Conservation (phyloP, 371 early-diverging fungal genomes). For the Dichotomocladium elegans region DNA sequence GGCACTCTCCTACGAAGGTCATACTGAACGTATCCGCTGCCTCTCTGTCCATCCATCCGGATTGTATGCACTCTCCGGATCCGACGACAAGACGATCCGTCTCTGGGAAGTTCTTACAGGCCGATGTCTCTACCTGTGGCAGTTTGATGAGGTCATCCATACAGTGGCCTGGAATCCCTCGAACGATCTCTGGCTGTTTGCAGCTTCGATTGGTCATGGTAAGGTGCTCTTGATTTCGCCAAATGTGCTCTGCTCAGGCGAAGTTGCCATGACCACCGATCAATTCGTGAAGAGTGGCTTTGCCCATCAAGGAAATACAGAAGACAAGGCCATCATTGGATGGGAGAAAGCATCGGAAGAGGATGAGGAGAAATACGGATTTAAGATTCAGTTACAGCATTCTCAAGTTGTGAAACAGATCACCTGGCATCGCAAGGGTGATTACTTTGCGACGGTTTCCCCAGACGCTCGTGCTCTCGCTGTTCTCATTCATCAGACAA, state of each 20-base stretch:
- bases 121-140: constrained; percentile 77
- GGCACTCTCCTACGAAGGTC: constrained; percentile 79
- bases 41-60: constrained; percentile 90
- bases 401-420: constrained; percentile 71
- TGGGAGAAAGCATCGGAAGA: constrained; percentile 63
- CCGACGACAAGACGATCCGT: constrained; percentile 84
- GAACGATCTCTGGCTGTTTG: constrained; percentile 71
- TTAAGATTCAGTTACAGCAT: constrained; percentile 48
- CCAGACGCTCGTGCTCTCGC: constrained; percentile 71
- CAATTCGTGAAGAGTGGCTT: constrained; percentile 53
- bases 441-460: constrained; percentile 88
- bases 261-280: constrained; percentile 44
- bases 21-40: constrained; percentile 74
- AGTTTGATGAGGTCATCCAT: constrained; percentile 64
- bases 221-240: constrained; percentile 53
- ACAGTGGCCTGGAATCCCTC: constrained; percentile 90
- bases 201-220: constrained; percentile 64
- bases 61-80: constrained; percentile 82
- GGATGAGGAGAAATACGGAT: constrained; percentile 52
- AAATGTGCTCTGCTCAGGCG: constrained; percentile 44
- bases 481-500: constrained; percentile 90
- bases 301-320: constrained; percentile 19
- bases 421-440: constrained; percentile 95
- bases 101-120: constrained; percentile 93
- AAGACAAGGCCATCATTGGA: constrained; percentile 26